A percentile compares a stretch with the other conserved stretches of the same genome.
Evolutionary conservation across 1,139 yeast genomes (phyloP).

Genomic region (Candida sojae): DNA sequence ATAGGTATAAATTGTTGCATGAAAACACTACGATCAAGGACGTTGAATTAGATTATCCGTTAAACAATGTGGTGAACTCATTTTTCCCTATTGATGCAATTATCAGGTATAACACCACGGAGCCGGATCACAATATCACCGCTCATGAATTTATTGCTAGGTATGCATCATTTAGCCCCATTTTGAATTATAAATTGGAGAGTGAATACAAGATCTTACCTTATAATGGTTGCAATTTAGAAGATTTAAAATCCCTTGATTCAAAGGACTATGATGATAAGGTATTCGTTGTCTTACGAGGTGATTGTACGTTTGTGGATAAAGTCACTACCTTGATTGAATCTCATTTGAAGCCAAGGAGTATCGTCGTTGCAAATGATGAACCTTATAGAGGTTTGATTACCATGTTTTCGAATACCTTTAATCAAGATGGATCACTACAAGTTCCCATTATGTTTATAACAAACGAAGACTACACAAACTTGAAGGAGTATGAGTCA

Average conservation of each 20-base stretch:
- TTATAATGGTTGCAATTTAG: slow-evolving; percentile 29
- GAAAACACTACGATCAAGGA: slow-evolving; percentile 6
- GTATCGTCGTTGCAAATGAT: slow-evolving; percentile 43
- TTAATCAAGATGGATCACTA: slow-evolving; percentile 39
- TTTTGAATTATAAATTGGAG: slow-evolving; percentile 25
- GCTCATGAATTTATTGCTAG: slow-evolving; percentile 33
- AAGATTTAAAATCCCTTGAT: slow-evolving; percentile 10
- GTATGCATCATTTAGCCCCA: slow-evolving; percentile 47
- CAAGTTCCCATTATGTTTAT: slow-evolving; percentile 40
- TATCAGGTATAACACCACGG: slow-evolving; percentile 31
- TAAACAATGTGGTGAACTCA: slow-evolving; percentile 39
- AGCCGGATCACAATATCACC: slow-evolving; percentile 14
- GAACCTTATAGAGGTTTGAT: slow-evolving; percentile 41
- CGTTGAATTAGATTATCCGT: slow-evolving; percentile 36
- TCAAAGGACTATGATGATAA: slow-evolving; percentile 20
- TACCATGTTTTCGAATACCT: slow-evolving; percentile 45
- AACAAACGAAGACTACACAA: slow-evolving; percentile 36
- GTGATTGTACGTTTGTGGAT: slow-evolving; percentile 45
- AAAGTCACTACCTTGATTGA: slow-evolving; percentile 35
- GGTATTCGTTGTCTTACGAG: slow-evolving; percentile 38
- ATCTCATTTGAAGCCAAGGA: slow-evolving; percentile 31
- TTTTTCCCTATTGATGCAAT: slow-evolving; percentile 46
- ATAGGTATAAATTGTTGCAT: slow-evolving; percentile 3
- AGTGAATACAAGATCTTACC: slow-evolving; percentile 30
- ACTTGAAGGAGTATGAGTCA: slow-evolving; percentile 17